phyloP scores from a whole-genome alignment of 148 eudicot species.

The Amaranthus cruentus region DNA sequence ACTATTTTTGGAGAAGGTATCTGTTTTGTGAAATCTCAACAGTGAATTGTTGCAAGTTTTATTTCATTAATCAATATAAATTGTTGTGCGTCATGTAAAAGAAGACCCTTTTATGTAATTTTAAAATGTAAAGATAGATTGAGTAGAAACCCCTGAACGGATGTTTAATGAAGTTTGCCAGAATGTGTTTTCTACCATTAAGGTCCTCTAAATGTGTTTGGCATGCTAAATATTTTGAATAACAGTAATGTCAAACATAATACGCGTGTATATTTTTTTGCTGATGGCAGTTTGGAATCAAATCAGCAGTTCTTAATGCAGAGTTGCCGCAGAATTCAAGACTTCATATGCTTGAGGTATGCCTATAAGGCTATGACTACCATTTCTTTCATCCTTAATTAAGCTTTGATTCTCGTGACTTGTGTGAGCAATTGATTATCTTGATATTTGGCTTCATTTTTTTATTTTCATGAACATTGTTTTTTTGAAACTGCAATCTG shows the following conservation, averaged over 20 bases:
- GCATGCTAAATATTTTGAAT: background rate
- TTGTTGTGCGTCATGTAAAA: background rate
- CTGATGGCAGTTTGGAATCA: conserved; percentile 68
- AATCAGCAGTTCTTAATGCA: conserved; percentile 85
- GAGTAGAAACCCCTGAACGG: background rate
- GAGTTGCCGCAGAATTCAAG: conserved; percentile 98
- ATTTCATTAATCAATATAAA: too few relatives aligned
- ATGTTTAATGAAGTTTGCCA: background rate
- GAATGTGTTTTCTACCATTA: background rate
- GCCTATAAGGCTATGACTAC: background rate
- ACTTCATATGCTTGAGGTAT: conserved; percentile 92
- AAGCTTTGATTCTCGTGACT: background rate
- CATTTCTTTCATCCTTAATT: background rate
- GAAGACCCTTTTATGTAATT: background rate
- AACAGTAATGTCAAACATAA: too few relatives aligned
- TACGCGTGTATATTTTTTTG: background rate
- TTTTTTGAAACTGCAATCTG: background rate
- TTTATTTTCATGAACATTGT: background rate
- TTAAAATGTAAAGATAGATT: background rate
- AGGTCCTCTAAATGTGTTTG: background rate
- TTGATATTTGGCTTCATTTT: too few relatives aligned
- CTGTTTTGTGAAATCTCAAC: background rate
- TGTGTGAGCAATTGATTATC: background rate
- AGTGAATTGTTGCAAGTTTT: background rate
- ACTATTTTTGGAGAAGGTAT: conserved; percentile 87